A percentile compares a stretch with the other conserved stretches of the same genome.
These are phyloP conservation scores for Nitzschia sp. DNA, from an alignment of 108 stramenopile species.

Conservation along the genomic window DNA sequence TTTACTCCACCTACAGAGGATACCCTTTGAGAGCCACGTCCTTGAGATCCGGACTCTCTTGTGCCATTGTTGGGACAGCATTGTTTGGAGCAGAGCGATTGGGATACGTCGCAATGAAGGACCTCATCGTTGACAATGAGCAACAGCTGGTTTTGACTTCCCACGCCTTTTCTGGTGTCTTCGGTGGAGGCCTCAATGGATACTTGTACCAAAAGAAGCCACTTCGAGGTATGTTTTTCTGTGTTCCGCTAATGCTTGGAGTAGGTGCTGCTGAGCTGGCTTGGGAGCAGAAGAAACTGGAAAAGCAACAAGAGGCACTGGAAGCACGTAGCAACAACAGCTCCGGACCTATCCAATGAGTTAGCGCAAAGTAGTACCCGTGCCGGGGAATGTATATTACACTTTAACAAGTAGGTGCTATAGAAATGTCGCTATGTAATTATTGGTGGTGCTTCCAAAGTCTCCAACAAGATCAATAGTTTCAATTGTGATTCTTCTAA, in stretches of 20 bases:
- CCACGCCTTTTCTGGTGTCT: slow-evolving; percentile 62
- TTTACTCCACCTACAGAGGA: slow-evolving; percentile 46
- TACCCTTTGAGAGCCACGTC: slow-evolving; percentile 47
- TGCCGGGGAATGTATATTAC: too few species aligned
- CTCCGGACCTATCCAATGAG: too few species aligned
- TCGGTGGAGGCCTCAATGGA: slow-evolving; percentile 63
- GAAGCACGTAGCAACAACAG: too few species aligned
- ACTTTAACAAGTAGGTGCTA: too few species aligned
- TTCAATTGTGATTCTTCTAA: too few species aligned
- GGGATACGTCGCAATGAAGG: slow-evolving; percentile 30
- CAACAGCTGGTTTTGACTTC: slow-evolving; percentile 39
- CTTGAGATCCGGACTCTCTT: slow-evolving; percentile 46
- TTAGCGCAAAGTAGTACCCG: too few species aligned
- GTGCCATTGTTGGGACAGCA: slow-evolving; percentile 64
- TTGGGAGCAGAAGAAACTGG: slow-evolving; percentile 26
- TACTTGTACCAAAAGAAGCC: slow-evolving; percentile 57
- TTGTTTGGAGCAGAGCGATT: slow-evolving; percentile 61
- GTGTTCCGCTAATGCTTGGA: slow-evolving; percentile 66
- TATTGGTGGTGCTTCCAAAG: too few species aligned
- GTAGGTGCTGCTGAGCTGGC: slow-evolving; percentile 48
- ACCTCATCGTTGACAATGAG: slow-evolving; percentile 9
- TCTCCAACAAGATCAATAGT: too few species aligned
- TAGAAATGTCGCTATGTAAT: too few species aligned
- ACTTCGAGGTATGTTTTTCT: slow-evolving; percentile 51
- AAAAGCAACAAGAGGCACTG: not conserved